Evolutionary conservation across 2,329 filamentous ascomycete genomes (phyloP).

Genomic region (Phaeosphaeria sp.): DNA sequence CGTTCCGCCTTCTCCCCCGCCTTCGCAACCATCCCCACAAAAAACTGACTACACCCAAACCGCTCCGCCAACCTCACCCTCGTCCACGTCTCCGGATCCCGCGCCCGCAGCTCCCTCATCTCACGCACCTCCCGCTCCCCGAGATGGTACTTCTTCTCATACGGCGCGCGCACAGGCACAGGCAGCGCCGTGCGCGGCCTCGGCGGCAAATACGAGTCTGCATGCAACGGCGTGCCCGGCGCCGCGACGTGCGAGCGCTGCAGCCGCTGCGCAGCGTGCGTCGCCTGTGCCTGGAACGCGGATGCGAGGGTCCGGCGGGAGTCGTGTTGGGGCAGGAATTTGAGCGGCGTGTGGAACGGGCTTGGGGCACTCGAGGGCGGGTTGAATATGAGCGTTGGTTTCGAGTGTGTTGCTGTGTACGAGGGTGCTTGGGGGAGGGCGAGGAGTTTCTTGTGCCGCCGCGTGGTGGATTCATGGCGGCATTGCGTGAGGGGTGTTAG

Average conservation of each 20-base stretch:
- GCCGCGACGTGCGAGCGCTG: conserved; percentile 31
- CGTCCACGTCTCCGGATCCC: conserved; percentile 66
- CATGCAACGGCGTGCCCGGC: conserved; percentile 38
- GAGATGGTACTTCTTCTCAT: conserved; percentile 68
- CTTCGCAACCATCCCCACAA: conserved; percentile 66
- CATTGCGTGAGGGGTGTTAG: conserved; percentile 37
- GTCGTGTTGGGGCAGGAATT: conserved; percentile 68
- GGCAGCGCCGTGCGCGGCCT: conserved; percentile 48
- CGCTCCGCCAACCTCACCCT: conserved; percentile 64
- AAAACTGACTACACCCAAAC: conserved; percentile 68
- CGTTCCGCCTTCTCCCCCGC: conserved; percentile 48
- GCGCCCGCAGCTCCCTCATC: conserved; percentile 61
- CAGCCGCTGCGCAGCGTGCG: conserved; percentile 25
- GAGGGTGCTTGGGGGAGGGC: conserved; percentile 54
- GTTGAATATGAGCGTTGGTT: conserved; percentile 61
- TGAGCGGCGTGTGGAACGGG: conserved; percentile 68
- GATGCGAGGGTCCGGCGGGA: conserved; percentile 57
- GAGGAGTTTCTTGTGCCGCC: conserved; percentile 56
- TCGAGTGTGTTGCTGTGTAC: conserved; percentile 42
- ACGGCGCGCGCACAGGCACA: conserved; percentile 56
- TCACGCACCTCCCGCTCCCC: conserved; percentile 63
- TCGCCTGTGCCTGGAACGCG: conserved; percentile 34
- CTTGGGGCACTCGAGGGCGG: conserved; percentile 69
- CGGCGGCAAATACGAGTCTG: conserved; percentile 27
- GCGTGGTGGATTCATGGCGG: conserved; percentile 54